Evolutionary conservation across 768 basidiomycete genomes (phyloP), one percentile per base, ranked within the genome.

Genomic region (Pilatotrama ljubarskyi): DNA sequence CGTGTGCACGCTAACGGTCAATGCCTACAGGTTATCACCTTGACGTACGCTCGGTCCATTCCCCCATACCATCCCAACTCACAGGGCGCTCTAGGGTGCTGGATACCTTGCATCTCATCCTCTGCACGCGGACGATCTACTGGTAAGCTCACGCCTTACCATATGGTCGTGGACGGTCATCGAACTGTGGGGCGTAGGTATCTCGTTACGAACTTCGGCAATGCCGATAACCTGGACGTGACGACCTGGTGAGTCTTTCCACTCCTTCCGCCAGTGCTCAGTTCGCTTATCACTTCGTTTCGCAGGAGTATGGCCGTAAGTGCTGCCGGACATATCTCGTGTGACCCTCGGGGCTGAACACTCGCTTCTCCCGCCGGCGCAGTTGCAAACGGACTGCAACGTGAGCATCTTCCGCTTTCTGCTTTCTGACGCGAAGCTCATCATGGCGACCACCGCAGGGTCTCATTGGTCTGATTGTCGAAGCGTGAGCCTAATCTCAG

Each of bases 361-460:
- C 6, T 38, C 9, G 15, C 24, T 1, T 36, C 18, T 32, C 10
- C 29, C 29, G 29, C n/a, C 36, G 29, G 29, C 29, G 29, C 20
- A 82, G 81, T 62, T 81, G 24, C 81, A 82, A 74, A 82, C 80
- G 15, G 81, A 82, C 67, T 80, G 77, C 61, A 81, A 81, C 58
- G 80, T 79, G 52, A 64, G 73, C 68, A 25, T 18, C n/a, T 32
- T 20, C 51, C 38, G 24, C 29, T 54, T 37, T 20, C 38, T 25
- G 8, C 3, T 22, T 14, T 22, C n/a, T 5, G 10, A 11, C n/a
- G 11, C 10, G 14, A 46, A n/a, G 11, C 48, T 15, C 0, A 25
- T 44, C 20, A n/a, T 35, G 26, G 25, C 26, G 5, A 36, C 35
- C 20, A 29, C 22, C 49, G 4, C 58, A 80, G 79, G 81, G 81